Conservation (phyloP, 495 filamentous ascomycete genomes). For the Penicillium psychrofluorescens region DNA sequence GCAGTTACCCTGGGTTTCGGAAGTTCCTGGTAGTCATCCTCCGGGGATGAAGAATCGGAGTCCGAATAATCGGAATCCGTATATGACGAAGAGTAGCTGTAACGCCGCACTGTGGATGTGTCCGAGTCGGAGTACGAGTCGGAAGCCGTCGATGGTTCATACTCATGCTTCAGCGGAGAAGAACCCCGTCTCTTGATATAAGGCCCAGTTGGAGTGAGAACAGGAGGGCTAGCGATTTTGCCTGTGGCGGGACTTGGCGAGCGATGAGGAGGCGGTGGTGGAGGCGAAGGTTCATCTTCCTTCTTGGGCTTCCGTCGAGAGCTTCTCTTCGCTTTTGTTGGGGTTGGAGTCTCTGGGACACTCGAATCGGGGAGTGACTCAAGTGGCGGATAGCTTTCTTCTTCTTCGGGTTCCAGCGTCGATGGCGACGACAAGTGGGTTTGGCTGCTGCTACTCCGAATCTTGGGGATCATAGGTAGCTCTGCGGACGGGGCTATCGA, state of each 20-base stretch:
- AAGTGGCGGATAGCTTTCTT: conserved; percentile 30
- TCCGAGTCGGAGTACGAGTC: conserved; percentile 42
- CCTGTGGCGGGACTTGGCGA: conserved; percentile 36
- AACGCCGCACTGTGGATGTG: conserved; percentile 43
- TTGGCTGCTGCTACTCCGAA: conserved; percentile 36
- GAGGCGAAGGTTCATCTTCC: conserved; percentile 38
- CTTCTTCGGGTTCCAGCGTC: conserved; percentile 13
- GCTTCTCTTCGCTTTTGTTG: conserved; percentile 27
- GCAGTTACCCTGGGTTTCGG: conserved; percentile 13
- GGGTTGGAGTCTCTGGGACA: conserved; percentile 25
- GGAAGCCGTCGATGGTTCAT: conserved; percentile 81
- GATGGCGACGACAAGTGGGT: conserved; percentile 23
- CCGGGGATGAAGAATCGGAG: conserved; percentile 35
- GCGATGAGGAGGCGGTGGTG: conserved; percentile 42
- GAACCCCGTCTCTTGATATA: conserved; percentile 66
- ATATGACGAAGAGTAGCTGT: conserved; percentile 40
- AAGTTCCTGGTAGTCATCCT: conserved; percentile 44
- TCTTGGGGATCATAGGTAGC: conserved; percentile 51
- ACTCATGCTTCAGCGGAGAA: conserved; percentile 96
- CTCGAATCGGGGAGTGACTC: conserved; percentile 17
- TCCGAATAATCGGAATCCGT: conserved; percentile 34
- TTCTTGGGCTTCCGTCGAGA: conserved; percentile 26
- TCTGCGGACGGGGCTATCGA: conserved; percentile 53
- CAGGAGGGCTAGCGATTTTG: conserved; percentile 45
- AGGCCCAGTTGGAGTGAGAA: conserved; percentile 32